Base-by-base conservation (phyloP, 768 basidiomycete genomes). In the Solioccasus polychromus region DNA sequence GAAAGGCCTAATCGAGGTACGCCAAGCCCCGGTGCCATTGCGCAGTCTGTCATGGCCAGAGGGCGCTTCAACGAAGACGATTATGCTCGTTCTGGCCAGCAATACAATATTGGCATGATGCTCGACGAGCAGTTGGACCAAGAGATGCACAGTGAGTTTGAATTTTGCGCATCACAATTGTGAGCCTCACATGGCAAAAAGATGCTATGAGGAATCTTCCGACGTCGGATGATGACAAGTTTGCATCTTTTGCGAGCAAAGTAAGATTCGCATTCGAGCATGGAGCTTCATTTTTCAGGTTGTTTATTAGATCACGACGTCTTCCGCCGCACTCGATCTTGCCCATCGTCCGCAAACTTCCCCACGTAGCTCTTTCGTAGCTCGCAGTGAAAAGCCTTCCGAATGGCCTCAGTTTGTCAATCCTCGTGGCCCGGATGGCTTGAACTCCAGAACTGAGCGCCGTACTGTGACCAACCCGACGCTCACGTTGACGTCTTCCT, bases 361-460 rank as follows among this genome's bases (percentile, higher is more conserved):
- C 12, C 82, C 85, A 20, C 78, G 82, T 24, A 69, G 77, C 39
- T 80, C 79, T 38, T 80, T 80, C 48, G 61, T 73, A 24, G 66
- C 69, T 49, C 81, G 83, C 35, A 73, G 79, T 26, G 84, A 85
- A 60, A 86, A 83, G 63, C 75, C 88, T 8, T 92, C 92, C 1
- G 93, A 96, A 63, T 97, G 94, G 94, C 90, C 93, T 25, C 91
- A 92, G 64, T 96, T 92, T 68, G 72, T 80, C 36, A 74, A 75
- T 37, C 62, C 75, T 35, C 81, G 85, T 56, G 77, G 72, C 23
- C 79, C 81, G 26, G 88, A 90, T 29, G 72, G 73, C 11, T 54
- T 79, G 25, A 60, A 68, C 34, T 70, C 74, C 32, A 77, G 84
- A 44, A 57, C 69, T 24, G 85, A 88, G 44, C 77, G 88, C 50